These are phyloP conservation scores for Sporothrix brasiliensis DNA, from an alignment of 2,329 filamentous ascomycete genomes.

Conservation along the genomic window DNA sequence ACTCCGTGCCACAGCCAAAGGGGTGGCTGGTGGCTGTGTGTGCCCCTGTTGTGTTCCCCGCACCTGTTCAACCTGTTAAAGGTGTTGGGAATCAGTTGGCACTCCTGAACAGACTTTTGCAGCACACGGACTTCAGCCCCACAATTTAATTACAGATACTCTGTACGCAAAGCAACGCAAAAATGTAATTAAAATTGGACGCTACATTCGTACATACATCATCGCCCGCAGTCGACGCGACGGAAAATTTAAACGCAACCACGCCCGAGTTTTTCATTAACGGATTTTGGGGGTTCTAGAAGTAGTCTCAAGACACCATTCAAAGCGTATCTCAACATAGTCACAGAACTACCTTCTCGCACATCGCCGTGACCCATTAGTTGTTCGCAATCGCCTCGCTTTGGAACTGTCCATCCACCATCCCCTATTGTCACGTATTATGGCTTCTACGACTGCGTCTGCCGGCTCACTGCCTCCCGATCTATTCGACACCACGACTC, in stretches of 20 bases:
- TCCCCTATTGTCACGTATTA: not conserved
- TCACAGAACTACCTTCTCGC: not conserved
- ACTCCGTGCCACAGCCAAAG: not conserved
- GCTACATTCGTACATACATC: too few relatives aligned
- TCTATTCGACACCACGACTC: slow-evolving; percentile 62
- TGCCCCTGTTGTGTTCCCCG: too few relatives aligned
- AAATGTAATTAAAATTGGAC: slow-evolving; percentile 17
- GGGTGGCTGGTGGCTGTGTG: not conserved
- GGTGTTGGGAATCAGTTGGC: not conserved
- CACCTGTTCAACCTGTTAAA: not conserved
- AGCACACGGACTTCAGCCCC: not conserved
- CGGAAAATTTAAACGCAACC: not conserved
- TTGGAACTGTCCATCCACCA: too few relatives aligned
- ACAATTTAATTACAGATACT: slow-evolving; percentile 19
- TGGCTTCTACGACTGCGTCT: slow-evolving; percentile 25
- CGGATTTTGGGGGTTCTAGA: not conserved
- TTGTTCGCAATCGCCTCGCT: not conserved
- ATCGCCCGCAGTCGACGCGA: not conserved
- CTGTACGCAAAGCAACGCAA: not conserved
- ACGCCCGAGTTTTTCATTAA: not conserved
- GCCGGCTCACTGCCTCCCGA: slow-evolving; percentile 51
- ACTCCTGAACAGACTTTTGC: not conserved
- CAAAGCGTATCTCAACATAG: not conserved
- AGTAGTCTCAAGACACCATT: not conserved
- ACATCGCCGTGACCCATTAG: not conserved